Conservation (phyloP, 2,329 filamentous ascomycete species). For the Sclerotinia trifoliorum region DNA sequence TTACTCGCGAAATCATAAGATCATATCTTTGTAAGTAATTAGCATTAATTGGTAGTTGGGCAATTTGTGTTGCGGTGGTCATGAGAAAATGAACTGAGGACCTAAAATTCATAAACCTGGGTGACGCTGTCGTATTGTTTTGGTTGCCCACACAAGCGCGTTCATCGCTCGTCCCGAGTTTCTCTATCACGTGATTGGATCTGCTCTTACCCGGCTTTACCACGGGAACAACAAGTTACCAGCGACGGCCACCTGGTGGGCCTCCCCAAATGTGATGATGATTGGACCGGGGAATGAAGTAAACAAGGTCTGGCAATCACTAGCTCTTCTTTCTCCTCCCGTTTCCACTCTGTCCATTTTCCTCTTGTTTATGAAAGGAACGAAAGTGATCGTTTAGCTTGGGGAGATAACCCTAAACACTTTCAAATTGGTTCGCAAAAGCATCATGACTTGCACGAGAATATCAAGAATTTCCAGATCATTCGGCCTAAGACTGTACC, state of each 20-base stretch:
- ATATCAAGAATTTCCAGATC: neutral
- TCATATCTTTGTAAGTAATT: constrained; percentile 30
- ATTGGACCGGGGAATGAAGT: neutral
- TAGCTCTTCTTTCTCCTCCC: neutral
- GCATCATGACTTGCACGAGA: constrained; percentile 15
- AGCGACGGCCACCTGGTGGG: too few species aligned
- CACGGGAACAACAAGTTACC: neutral
- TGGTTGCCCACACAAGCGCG: constrained; percentile 19
- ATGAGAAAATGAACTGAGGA: constrained; percentile 23
- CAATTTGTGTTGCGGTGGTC: constrained; percentile 25
- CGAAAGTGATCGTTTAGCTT: neutral
- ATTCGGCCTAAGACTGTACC: neutral
- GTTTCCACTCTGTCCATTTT: neutral
- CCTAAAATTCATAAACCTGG: constrained; percentile 22
- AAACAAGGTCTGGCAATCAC: neutral
- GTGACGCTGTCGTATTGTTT: constrained; percentile 30
- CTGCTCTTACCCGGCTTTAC: neutral
- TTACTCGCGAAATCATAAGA: constrained; percentile 28
- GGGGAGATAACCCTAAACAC: too few species aligned
- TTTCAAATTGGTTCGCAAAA: neutral
- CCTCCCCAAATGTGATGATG: neutral
- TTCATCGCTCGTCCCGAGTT: neutral
- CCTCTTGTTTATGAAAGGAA: neutral
- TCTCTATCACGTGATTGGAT: neutral
- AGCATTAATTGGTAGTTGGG: neutral